Percentiles rank a stretch among this genome's conserved stretches.
These are phyloP conservation scores for Cajanus cajan DNA, from an alignment of 306 rosid genomes.

Conservation along the genomic window DNA sequence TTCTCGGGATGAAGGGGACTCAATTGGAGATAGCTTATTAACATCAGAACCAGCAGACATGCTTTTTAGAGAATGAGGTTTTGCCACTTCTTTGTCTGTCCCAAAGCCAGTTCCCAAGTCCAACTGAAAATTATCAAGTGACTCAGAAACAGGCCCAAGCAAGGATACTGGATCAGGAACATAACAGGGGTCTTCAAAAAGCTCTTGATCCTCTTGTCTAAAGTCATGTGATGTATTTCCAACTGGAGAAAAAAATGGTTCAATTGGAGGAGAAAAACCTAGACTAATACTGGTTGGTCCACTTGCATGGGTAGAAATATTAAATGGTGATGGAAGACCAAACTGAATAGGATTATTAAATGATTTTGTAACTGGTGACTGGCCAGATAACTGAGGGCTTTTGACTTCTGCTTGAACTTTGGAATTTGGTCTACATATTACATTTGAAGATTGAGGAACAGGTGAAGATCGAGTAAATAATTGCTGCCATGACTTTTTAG, in stretches of 20 bases:
- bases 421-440: conserved; percentile 82
- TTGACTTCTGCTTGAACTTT: conserved; percentile 61
- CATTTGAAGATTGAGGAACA: conserved; percentile 64
- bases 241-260: conserved; percentile 63
- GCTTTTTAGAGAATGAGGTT: conserved; percentile 57
- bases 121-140: conserved; percentile 82
- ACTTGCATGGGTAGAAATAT: conserved; percentile 55
- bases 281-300: conserved; percentile 59
- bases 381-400: conserved; percentile 59
- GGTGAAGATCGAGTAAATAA: too few relatives aligned
- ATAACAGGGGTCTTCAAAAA: conserved; percentile 94
- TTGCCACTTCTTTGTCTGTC: conserved; percentile 51
- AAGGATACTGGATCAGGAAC: conserved; percentile 83
- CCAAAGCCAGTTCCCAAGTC: conserved; percentile 69
- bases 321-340: conserved; percentile 84
- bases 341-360: too few relatives aligned
- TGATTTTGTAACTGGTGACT: conserved; percentile 54
- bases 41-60: conserved; percentile 63
- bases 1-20: too few relatives aligned
- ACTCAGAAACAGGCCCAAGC: too few relatives aligned
- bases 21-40: too few relatives aligned
- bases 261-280: conserved; percentile 87
- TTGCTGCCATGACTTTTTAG: conserved; percentile 95
- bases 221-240: conserved; percentile 55
- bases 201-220: conserved; percentile 80